A percentile compares a stretch with the other conserved stretches of the same genome.
Conservation (phyloP, 805 yeast species). For the Hagleromyces aurorensis region DNA sequence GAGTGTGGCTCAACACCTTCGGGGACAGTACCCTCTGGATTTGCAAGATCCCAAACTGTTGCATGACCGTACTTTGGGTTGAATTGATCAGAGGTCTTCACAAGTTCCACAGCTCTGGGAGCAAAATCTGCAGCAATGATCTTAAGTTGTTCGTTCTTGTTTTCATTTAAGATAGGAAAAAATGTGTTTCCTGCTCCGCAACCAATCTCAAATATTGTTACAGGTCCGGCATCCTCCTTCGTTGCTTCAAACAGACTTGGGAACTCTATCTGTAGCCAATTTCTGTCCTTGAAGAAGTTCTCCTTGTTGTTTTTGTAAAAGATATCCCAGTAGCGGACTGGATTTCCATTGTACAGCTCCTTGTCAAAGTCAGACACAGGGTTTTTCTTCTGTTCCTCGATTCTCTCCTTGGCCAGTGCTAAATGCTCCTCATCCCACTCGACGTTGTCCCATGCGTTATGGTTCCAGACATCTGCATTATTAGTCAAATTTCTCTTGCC, state of each 20-base stretch:
- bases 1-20: slow-evolving; percentile 75
- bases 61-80: slow-evolving; percentile 61
- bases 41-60: slow-evolving; percentile 92
- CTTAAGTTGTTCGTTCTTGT: slow-evolving; percentile 66
- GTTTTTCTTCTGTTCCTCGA: slow-evolving; percentile 61
- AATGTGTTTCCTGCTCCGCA: slow-evolving; percentile 98
- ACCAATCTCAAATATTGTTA: slow-evolving; percentile 81
- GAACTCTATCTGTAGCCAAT: slow-evolving; percentile 92
- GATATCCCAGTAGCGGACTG: slow-evolving; percentile 91
- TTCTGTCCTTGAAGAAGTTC: slow-evolving; percentile 92
- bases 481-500: slow-evolving; percentile 75
- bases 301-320: slow-evolving; percentile 86
- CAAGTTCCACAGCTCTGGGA: slow-evolving; percentile 81
- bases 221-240: slow-evolving; percentile 58
- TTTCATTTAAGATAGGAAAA: slow-evolving; percentile 79
- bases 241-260: slow-evolving; percentile 79
- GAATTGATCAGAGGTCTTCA: slow-evolving; percentile 55
- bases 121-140: slow-evolving; percentile 88
- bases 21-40: slow-evolving; percentile 64
- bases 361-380: slow-evolving; percentile 91
- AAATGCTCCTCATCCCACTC: slow-evolving; percentile 94
- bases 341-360: slow-evolving; percentile 67
- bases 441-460: slow-evolving; percentile 93
- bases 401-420: slow-evolving; percentile 62
- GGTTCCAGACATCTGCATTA: slow-evolving; percentile 78